Conservation (phyloP, 352 stramenopile species). For the Pythium aquatile region DNA sequence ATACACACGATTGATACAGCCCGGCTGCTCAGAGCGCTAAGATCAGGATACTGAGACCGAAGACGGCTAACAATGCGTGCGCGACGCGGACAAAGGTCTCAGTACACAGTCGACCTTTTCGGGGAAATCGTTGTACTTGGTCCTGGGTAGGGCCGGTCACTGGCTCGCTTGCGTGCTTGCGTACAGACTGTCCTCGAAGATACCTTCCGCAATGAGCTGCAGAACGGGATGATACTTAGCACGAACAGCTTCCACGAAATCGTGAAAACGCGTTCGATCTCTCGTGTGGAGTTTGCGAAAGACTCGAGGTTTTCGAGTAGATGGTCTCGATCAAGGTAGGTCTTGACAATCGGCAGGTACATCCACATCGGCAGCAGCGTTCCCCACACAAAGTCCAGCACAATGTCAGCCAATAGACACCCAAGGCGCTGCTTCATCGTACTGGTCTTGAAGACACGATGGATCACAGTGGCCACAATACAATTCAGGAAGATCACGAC, state of each 20-base stretch:
- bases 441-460: not conserved
- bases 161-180: too few relatives aligned
- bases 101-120: not conserved
- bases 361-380: constrained; percentile 24
- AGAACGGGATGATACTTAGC: constrained; percentile 20
- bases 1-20: constrained; percentile 12
- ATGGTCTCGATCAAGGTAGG: not conserved
- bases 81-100: not conserved
- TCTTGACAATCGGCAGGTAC: constrained; percentile 18
- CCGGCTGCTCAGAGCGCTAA: not conserved
- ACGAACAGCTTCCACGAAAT: constrained; percentile 1
- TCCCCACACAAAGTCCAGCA: constrained; percentile 24
- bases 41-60: constrained; percentile 1
- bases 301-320: not conserved
- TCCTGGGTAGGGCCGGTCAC: too few relatives aligned
- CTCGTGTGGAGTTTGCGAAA: not conserved
- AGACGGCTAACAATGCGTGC: not conserved
- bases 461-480: not conserved
- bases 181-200: not conserved
- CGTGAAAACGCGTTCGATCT: constrained; percentile 15
- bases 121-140: too few relatives aligned
- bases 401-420: constrained; percentile 10
- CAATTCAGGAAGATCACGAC: constrained; percentile 21
- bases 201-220: constrained; percentile 7
- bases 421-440: constrained; percentile 1